Conservation (phyloP, 139 green algal genomes). For the Auxenochlorella pyrenoidosa region DNA sequence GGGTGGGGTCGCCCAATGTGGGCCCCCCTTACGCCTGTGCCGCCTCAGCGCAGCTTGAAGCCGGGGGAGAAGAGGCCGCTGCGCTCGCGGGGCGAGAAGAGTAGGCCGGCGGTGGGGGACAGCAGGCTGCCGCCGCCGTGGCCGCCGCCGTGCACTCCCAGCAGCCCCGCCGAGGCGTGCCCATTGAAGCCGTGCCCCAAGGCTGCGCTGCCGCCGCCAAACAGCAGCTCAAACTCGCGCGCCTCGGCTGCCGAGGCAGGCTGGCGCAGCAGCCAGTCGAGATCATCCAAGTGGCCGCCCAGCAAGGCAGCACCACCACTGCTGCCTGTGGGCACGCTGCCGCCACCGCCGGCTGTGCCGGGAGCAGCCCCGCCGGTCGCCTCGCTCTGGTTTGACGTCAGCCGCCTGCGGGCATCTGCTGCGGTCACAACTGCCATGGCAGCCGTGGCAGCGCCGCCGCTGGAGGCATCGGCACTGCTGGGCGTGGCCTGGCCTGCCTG, state of each 20-base stretch:
- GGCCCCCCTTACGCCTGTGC: neutral
- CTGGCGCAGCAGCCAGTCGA: slow-evolving; percentile 34
- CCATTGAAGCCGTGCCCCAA: neutral
- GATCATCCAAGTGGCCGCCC: neutral
- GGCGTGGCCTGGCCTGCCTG: neutral
- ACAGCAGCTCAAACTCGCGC: slow-evolving; percentile 24
- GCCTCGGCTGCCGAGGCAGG: neutral
- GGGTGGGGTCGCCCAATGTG: no score
- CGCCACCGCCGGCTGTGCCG: neutral
- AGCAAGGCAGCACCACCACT: neutral
- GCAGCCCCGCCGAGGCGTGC: neutral
- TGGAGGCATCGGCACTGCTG: neutral
- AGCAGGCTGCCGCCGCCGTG: neutral
- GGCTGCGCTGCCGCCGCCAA: neutral
- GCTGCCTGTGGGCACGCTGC: neutral
- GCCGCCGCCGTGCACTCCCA: neutral
- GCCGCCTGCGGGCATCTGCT: neutral
- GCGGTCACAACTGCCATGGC: neutral
- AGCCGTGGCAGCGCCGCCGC: neutral
- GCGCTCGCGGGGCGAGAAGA: neutral
- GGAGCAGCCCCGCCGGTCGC: neutral
- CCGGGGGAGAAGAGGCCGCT: slow-evolving; percentile 7
- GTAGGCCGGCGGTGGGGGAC: neutral
- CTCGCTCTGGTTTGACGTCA: slow-evolving; percentile 38
- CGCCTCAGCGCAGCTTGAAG: neutral